Evolutionary conservation across 208 protist species (phyloP), one percentile per base, ranked within the genome.

Genomic region (Novymonas esmeraldas): DNA sequence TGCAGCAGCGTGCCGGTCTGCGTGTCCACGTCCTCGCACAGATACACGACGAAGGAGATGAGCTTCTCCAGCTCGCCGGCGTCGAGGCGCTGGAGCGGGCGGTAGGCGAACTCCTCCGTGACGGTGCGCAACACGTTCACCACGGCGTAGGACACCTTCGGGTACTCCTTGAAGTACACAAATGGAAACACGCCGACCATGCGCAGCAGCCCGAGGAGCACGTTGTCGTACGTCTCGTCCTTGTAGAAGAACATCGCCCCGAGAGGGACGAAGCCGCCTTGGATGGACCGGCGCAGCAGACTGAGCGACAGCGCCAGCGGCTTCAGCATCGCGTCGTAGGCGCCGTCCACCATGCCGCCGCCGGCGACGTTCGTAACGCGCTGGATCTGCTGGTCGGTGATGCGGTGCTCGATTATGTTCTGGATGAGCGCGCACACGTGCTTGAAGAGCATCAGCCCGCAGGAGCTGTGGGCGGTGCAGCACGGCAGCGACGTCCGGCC

Each of bases 201-300:
- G 26, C 81, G 72, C 31, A 95, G 59, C 26, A 92, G 66, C 2
- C 80, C 78, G 46, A 89, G 71, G 46, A 90, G 60, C 20, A 78
- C 84, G 70, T 72, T 79, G 67, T 95, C 90, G 78, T 90, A 95
- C 2, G 81, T 84, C n/a, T 90, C 78, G 55, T 95, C 90, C 60
- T 78, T 70, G 76, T 95, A 95, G 70, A 81, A 90, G 55, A 76
- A 78, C 90, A 95, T 95, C 6, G 90, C 90, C 2, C 87, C 90
- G 36, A 93, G 79, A 1, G 90, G 87, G 4, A 92, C 83, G 68
- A 93, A 93, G 46, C 74, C 78, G 16, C 78, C 82, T 42, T 79
- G 64, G 39, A 95, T 70, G 58, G 87, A 92, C 55, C 65, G 72
- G 34, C 78, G 79, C 49, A 93, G 52, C 42, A 82, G 73, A 54